These are phyloP conservation scores for Aspergillus sclerotioniger DNA, from an alignment of 495 filamentous ascomycete species.

Conservation along the genomic window DNA sequence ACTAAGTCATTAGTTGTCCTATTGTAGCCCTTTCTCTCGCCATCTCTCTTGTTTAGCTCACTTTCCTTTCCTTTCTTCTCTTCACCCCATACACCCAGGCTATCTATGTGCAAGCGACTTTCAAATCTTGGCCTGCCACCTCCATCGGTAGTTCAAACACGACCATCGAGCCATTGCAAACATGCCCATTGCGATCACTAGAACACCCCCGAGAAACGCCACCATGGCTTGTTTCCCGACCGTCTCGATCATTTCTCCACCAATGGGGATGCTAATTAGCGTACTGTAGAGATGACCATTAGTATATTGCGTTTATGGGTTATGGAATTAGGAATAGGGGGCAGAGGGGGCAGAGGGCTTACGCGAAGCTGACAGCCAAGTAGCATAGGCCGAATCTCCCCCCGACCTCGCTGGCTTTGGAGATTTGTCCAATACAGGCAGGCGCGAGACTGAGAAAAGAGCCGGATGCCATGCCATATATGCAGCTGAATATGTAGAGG, in stretches of 20 bases:
- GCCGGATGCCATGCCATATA: slow-evolving; percentile 63
- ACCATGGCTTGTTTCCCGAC: slow-evolving; percentile 37
- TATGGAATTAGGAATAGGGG: background rate
- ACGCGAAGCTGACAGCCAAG: slow-evolving; percentile 61
- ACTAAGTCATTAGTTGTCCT: too few relatives aligned
- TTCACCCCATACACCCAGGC: too few relatives aligned
- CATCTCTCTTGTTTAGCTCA: too few relatives aligned
- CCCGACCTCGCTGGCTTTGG: slow-evolving; percentile 61
- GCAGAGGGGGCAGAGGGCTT: too few relatives aligned
- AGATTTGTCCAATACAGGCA: slow-evolving; percentile 61
- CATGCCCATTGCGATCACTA: slow-evolving; percentile 35
- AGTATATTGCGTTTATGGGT: background rate
- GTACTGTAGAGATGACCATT: slow-evolving; percentile 21
- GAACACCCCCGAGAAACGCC: slow-evolving; percentile 35
- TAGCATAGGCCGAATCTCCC: slow-evolving; percentile 67
- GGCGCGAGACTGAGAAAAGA: slow-evolving; percentile 62
- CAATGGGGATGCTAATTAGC: slow-evolving; percentile 40
- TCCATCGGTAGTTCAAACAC: slow-evolving; percentile 48
- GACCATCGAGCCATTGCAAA: slow-evolving; percentile 49
- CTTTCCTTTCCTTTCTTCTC: too few relatives aligned
- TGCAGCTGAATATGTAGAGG: slow-evolving; percentile 55
- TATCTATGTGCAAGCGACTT: background rate
- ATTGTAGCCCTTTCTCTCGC: too few relatives aligned
- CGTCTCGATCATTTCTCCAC: slow-evolving; percentile 42
- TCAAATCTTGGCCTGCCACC: slow-evolving; percentile 28